Conservation (phyloP, 208 protist species). For the Jaenimonas drosophilae region DNA sequence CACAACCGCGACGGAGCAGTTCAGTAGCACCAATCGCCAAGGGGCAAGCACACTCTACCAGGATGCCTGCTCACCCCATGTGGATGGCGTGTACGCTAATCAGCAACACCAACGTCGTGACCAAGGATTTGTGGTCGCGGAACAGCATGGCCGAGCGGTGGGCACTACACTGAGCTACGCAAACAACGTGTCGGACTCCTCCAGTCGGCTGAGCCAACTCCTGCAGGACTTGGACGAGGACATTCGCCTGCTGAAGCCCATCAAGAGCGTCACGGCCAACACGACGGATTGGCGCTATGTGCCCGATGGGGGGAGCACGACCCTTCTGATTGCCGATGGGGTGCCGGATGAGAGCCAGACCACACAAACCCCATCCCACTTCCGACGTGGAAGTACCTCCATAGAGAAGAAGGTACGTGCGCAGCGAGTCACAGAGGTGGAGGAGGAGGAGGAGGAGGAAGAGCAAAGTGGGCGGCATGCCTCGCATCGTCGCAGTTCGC, state of each 20-base stretch:
- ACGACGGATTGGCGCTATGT: conserved; percentile 42
- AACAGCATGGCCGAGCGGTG: background rate
- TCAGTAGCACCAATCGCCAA: no score
- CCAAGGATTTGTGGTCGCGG: background rate
- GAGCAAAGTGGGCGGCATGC: background rate
- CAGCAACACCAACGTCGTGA: background rate
- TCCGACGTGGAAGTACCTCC: no score
- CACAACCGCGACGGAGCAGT: no score
- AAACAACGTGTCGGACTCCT: no score
- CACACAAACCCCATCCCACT: no score
- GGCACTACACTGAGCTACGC: background rate
- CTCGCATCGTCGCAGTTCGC: background rate
- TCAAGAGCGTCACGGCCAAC: conserved; percentile 61
- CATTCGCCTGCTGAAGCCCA: conserved; percentile 62
- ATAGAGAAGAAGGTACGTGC: background rate
- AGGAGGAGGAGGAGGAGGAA: conserved; percentile 14
- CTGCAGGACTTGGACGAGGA: conserved; percentile 78
- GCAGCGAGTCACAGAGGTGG: background rate
- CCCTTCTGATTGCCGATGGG: conserved; percentile 1
- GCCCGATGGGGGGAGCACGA: conserved; percentile 11
- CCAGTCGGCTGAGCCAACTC: conserved; percentile 61
- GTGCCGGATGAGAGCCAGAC: background rate
- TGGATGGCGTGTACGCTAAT: background rate
- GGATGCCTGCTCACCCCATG: background rate
- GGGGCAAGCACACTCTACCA: background rate